Base-by-base conservation (phyloP, 257 asterid genomes). In the Voacanga thouarsii region DNA sequence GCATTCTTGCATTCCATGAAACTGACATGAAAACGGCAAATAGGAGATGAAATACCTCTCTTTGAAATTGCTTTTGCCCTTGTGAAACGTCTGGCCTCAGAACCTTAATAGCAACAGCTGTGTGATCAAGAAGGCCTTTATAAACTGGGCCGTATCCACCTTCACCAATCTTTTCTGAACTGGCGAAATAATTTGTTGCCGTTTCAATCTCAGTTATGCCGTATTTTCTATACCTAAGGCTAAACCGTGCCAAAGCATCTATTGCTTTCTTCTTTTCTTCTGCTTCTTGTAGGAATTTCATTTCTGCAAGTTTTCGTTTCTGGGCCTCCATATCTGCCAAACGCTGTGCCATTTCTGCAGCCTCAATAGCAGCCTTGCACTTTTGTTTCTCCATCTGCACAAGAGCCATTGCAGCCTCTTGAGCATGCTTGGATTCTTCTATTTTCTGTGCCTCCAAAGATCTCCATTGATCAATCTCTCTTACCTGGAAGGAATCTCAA, bases 111-210 rank as follows among this genome's bases (percentile, higher is more conserved):
- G 99, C 99, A 24, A 93, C 97, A 18, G 90, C 72, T 1, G 97
- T 95, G 84, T 93, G 97, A 82, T 91, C 98, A 55, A 93, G 88
- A 50, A 57, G 75, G 60, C 86, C 97, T 82, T 79, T 88, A 81
- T 81, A 95, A 51, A 93, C 97, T 28, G 94, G 93, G 39, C 99
- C 98, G 76, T 93, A 95, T 47, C 98, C 98, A 12, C 99, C 99
- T 89, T 95, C 99, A n/a, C 99, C 99, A 24, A 95, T 86, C 88
- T 91, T 92, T 7, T 84, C 83, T 16, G 91, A 70, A n/a, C 16
- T 77, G 28, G 93, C 77, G 85, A 96, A 96, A 83, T 86, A 70
- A 50, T 88, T 80, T 24, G 99, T 95, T 51, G 98, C 97, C 12
- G 30, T 49, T 83, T 90, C 96, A 75, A 93, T 90, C 77, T 93